Conservation (phyloP, 2,329 filamentous ascomycete species). For the Verticillium klebahnii region DNA sequence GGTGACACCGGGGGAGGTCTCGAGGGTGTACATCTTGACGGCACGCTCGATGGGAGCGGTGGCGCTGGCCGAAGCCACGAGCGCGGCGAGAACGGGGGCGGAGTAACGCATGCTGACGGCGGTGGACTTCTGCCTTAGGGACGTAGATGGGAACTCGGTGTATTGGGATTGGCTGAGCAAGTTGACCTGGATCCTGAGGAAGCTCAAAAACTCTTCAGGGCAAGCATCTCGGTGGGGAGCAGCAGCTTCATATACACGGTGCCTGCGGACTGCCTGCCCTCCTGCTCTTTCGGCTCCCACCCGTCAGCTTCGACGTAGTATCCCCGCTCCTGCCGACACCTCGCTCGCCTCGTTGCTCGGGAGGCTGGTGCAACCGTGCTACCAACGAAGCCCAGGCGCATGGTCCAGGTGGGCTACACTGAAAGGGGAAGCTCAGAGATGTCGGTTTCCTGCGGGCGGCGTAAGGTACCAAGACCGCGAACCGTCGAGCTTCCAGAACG, state of each 20-base stretch:
- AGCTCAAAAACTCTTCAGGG: neutral
- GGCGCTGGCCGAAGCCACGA: constrained; percentile 12
- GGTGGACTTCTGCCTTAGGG: neutral
- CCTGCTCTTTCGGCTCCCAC: neutral
- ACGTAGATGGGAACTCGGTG: neutral
- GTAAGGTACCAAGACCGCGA: neutral
- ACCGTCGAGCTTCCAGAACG: neutral
- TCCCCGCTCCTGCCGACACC: neutral
- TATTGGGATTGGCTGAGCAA: neutral
- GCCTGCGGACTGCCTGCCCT: neutral
- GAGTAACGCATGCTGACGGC: constrained; percentile 14
- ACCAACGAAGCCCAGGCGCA: neutral
- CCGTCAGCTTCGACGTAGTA: neutral
- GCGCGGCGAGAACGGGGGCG: constrained; percentile 12
- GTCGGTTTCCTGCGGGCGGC: neutral
- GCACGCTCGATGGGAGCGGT: constrained; percentile 7
- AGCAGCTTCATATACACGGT: neutral
- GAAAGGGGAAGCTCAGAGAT: neutral
- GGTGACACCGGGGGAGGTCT: constrained; percentile 14
- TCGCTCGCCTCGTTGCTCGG: neutral
- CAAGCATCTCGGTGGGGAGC: neutral
- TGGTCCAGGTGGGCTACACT: neutral
- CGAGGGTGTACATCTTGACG: constrained; percentile 15
- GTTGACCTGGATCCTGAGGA: neutral
- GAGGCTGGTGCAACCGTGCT: neutral